Evolutionary conservation across 768 basidiomycete species (phyloP), one percentile per base, ranked within the genome.

Genomic region (Mycena crocata): DNA sequence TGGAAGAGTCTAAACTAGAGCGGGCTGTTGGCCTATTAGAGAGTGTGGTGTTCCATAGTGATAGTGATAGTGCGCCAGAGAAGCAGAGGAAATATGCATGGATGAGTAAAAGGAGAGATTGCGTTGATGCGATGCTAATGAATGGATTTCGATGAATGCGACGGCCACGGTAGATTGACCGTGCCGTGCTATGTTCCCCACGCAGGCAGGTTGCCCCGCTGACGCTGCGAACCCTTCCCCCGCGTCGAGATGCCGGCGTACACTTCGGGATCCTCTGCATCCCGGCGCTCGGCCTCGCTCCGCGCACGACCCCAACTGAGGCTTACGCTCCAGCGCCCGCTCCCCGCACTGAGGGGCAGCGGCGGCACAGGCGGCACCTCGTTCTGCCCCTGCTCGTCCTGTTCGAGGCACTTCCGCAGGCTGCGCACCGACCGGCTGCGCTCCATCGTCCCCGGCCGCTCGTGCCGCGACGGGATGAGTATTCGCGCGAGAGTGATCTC

Each of bases 401-500:
- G 56, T 54, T 70, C 69, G 0, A 70, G 35, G 46, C 69, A 70
- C 61, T 52, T 44, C 39, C 69, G 44, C 60, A 70, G 42, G 35
- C 69, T 70, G 39, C 69, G 69, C 57, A 64, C 69, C 9, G 57
- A 60, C 32, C 69, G 69, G 42, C 69, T 70, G 21, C 69, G 61
- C 55, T 70, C 69, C 49, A 70, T 48, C 52, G 65, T 40, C n/a
- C 51, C 57, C 37, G 57, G 46, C 39, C 54, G 35, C n/a, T 52
- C 42, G n/a, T 55, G 64, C 21, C 56, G 21, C 26, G 68, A 69
- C 32, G 69, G 69, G 19, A 70, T 52, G 15, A 70, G 62, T 26
- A 70, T 67, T 40, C 69, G 28, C 37, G 65, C 69, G 23, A 70
- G 65, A 50, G 65, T 70, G 45, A 70, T 55, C 58, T 70, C 69